A percentile compares a stretch with the other conserved stretches of the same genome.
These are phyloP conservation scores for Starmera quercuum DNA, from an alignment of 805 yeast genomes.

Conservation along the genomic window DNA sequence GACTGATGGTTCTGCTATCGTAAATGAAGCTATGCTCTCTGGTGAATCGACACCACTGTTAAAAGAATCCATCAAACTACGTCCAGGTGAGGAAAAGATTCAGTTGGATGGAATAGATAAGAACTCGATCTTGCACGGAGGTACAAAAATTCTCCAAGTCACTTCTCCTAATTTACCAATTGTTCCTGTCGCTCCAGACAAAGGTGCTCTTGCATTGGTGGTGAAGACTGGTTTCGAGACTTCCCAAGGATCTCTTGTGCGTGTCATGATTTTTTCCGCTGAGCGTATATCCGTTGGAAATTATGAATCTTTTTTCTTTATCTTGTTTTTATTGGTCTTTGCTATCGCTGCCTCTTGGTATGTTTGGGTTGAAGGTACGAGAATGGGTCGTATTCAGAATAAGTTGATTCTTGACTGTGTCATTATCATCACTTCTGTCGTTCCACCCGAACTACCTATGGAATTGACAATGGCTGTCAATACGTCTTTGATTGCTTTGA, in stretches of 20 bases:
- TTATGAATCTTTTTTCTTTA: constrained; percentile 88
- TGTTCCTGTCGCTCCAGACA: constrained; percentile 63
- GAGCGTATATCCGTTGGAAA: constrained; percentile 96
- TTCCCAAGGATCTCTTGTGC: constrained; percentile 92
- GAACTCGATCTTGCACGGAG: constrained; percentile 86
- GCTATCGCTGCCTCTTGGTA: constrained; percentile 96
- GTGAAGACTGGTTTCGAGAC: constrained; percentile 97
- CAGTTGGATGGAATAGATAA: constrained; percentile 82
- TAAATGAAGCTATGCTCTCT: constrained; percentile 97
- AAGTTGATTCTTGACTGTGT: constrained; percentile 93
- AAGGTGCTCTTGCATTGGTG: constrained; percentile 87
- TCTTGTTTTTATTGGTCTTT: constrained; percentile 79
- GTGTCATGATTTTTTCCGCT: constrained; percentile 95
- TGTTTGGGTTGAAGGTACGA: constrained; percentile 97
- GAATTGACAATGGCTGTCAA: constrained; percentile 98
- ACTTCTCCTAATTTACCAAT: constrained; percentile 51
- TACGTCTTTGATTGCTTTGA: constrained; percentile 78
- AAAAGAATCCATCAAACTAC: constrained; percentile 81
- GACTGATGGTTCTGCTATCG: constrained; percentile 86
- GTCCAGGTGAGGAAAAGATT: constrained; percentile 63
- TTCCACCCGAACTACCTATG: constrained; percentile 99
- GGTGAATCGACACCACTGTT: constrained; percentile 97
- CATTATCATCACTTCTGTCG: constrained; percentile 92
- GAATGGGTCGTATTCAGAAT: constrained; percentile 91
- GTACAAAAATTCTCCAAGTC: constrained; percentile 92